Evolutionary conservation across 2,329 filamentous ascomycete species (phyloP).

Genomic region (Corynespora cassiicola): DNA sequence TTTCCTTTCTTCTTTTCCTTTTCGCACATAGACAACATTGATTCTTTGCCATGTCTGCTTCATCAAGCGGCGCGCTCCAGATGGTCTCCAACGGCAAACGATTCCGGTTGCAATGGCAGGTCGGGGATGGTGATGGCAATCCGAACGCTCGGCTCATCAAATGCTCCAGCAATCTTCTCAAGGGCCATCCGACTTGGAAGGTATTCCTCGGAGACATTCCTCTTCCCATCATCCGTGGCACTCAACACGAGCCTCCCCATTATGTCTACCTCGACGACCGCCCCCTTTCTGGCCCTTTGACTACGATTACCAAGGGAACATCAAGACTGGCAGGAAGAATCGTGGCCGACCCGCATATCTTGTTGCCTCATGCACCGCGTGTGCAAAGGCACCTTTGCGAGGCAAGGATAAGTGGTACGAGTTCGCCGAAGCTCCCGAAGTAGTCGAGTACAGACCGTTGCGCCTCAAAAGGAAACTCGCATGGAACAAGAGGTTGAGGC

Average conservation of each 20-base stretch:
- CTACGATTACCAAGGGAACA: slow-evolving; percentile 40
- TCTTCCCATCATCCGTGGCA: slow-evolving; percentile 28
- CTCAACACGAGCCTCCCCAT: slow-evolving; percentile 38
- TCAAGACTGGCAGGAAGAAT: slow-evolving; percentile 40
- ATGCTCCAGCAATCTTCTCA: slow-evolving; percentile 20
- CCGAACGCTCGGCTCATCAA: slow-evolving; percentile 32
- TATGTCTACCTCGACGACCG: slow-evolving; percentile 50
- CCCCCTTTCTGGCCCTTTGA: slow-evolving; percentile 46
- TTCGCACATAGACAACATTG: background rate
- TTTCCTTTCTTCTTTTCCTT: slow-evolving; percentile 1
- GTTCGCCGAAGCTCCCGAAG: slow-evolving; percentile 16
- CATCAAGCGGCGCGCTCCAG: slow-evolving; percentile 4
- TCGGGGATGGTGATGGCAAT: slow-evolving; percentile 47
- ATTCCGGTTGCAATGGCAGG: slow-evolving; percentile 46
- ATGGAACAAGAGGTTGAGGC: slow-evolving; percentile 8
- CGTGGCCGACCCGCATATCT: slow-evolving; percentile 44
- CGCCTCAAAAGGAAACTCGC: slow-evolving; percentile 7
- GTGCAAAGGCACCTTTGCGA: slow-evolving; percentile 15
- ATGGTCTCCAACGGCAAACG: slow-evolving; percentile 34
- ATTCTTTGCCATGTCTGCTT: background rate
- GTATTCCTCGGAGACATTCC: slow-evolving; percentile 42
- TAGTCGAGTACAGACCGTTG: slow-evolving; percentile 11
- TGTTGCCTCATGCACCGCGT: slow-evolving; percentile 15
- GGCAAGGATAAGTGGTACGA: slow-evolving; percentile 14
- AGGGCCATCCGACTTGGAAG: slow-evolving; percentile 48